A percentile compares a stretch with the other conserved stretches of the same genome.
Conservation (phyloP, 306 rosid genomes). For the Adenanthera pavonina region DNA sequence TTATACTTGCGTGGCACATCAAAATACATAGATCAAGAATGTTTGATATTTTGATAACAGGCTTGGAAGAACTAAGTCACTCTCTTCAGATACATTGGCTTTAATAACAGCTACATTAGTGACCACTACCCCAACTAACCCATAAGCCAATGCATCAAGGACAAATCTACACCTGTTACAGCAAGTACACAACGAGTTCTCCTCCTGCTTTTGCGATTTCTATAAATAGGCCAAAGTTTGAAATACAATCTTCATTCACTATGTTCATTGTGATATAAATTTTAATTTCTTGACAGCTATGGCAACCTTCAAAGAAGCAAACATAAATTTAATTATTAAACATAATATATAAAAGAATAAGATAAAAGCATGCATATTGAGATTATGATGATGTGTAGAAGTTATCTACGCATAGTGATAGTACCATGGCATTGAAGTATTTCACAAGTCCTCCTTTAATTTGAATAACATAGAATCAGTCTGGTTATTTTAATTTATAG, state of each 20-base stretch:
- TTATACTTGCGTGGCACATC: too few relatives aligned
- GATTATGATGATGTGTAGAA: conserved; percentile 31
- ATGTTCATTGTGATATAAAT: conserved; percentile 39
- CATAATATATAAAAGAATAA: conserved; percentile 28
- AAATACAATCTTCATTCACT: conserved; percentile 58
- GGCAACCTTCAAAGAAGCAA: conserved; percentile 52
- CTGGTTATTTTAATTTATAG: conserved; percentile 40
- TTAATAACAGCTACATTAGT: too few relatives aligned
- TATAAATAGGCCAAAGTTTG: conserved; percentile 35
- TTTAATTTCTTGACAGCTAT: conserved; percentile 41
- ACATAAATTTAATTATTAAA: conserved; percentile 40
- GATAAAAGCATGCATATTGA: conserved; percentile 18
- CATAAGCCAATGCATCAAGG: too few relatives aligned
- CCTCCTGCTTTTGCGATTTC: too few relatives aligned
- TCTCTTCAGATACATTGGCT: too few relatives aligned
- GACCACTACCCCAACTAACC: too few relatives aligned
- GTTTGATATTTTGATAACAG: too few relatives aligned
- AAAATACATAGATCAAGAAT: too few relatives aligned
- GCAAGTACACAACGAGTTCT: too few relatives aligned
- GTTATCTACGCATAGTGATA: conserved; percentile 55
- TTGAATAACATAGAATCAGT: conserved; percentile 44
- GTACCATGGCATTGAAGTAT: conserved; percentile 48
- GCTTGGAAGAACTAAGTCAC: too few relatives aligned
- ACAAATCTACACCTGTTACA: too few relatives aligned
- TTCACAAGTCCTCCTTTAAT: conserved; percentile 50